Conservation (phyloP, 1,284 basidiomycete genomes). For the Entoloma clypeatum region DNA sequence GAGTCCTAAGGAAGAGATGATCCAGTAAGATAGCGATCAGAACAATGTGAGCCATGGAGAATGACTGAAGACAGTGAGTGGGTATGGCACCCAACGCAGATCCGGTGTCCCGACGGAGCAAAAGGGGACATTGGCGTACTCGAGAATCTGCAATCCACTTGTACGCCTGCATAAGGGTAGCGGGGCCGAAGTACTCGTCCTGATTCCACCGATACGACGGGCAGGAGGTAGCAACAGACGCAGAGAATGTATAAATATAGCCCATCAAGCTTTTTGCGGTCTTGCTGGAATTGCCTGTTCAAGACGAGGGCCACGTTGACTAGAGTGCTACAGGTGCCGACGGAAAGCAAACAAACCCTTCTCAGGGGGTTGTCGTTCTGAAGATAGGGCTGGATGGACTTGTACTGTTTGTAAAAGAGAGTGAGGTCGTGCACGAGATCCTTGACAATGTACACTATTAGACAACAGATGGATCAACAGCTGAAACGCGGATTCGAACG, state of each 20-base stretch:
- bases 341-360: slow-evolving; percentile 37
- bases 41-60: too few species aligned
- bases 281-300: slow-evolving; percentile 72
- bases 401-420: slow-evolving; percentile 99
- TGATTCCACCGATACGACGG: slow-evolving; percentile 99
- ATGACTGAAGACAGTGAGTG: background rate
- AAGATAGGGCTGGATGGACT: slow-evolving; percentile 94
- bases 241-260: slow-evolving; percentile 96
- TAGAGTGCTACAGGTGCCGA: background rate
- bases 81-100: background rate
- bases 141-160: slow-evolving; percentile 98
- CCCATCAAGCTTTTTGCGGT: slow-evolving; percentile 94
- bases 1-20: slow-evolving; percentile 55
- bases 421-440: slow-evolving; percentile 92
- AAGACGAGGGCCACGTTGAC: background rate
- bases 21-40: slow-evolving; percentile 7
- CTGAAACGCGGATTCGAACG: background rate
- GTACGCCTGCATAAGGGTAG: slow-evolving; percentile 93
- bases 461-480: slow-evolving; percentile 1
- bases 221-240: slow-evolving; percentile 96
- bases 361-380: slow-evolving; percentile 90
- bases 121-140: slow-evolving; percentile 40
- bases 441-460: slow-evolving; percentile 96
- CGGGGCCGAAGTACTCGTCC: slow-evolving; percentile 96
- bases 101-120: background rate